A percentile compares a stretch with the other conserved stretches of the same genome.
Evolutionary conservation across 768 basidiomycete genomes (phyloP).

Genomic region (Boletus tylopilopsis): DNA sequence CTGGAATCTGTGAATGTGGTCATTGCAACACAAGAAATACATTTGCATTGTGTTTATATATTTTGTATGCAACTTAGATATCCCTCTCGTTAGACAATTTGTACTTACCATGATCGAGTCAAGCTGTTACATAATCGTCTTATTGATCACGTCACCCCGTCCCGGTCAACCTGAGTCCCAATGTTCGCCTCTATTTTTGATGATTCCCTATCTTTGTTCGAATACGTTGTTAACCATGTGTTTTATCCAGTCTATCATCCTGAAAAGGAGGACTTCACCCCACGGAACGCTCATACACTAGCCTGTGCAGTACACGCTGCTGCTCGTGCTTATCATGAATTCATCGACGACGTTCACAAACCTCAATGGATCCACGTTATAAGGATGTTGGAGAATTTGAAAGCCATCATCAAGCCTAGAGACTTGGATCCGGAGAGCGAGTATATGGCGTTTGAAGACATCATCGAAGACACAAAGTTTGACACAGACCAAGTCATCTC

Average conservation of each 20-base stretch:
- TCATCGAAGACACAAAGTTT: no score
- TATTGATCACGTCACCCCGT: no score
- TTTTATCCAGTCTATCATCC: not conserved
- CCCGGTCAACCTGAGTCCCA: no score
- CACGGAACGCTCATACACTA: no score
- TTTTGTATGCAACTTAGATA: constrained; percentile 5
- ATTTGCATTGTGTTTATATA: not conserved
- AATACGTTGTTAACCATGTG: not conserved
- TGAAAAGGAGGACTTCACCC: no score
- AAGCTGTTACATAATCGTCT: no score
- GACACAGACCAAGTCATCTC: not conserved
- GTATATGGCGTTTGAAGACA: no score
- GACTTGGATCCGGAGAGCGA: no score
- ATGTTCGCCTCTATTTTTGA: not conserved
- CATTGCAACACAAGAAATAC: not conserved
- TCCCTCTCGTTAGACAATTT: constrained; percentile 1
- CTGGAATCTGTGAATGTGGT: constrained; percentile 7
- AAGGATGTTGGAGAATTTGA: not conserved
- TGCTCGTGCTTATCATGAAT: no score
- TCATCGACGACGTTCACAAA: not conserved
- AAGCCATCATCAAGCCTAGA: not conserved
- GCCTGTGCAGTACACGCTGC: no score
- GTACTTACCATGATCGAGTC: no score
- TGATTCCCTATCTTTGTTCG: not conserved
- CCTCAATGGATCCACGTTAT: not conserved